phyloP scores from a whole-genome alignment of 345 rosid genomes.

The Gossypium turneri region DNA sequence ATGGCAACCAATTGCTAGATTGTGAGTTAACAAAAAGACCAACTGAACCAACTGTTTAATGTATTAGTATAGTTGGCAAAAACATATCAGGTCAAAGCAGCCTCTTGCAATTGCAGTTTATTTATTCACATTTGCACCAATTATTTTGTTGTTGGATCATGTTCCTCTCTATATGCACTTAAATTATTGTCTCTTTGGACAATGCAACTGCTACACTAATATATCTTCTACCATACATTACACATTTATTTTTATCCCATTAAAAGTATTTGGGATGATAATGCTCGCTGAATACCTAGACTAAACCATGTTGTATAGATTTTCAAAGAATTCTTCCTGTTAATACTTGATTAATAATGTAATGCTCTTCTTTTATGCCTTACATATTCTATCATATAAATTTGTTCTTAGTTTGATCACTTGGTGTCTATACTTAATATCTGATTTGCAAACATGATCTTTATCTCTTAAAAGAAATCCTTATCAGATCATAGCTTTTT shows the following conservation, averaged over 20 bases:
- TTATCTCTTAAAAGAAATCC: not conserved
- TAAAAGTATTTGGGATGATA: not conserved
- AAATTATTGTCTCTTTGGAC: not conserved
- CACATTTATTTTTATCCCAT: not conserved
- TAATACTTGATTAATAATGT: not conserved
- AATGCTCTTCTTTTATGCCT: not conserved
- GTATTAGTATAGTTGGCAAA: not conserved
- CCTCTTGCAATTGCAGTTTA: not conserved
- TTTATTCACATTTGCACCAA: not conserved
- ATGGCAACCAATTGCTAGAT: not conserved
- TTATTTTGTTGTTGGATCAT: not conserved
- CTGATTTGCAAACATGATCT: not conserved
- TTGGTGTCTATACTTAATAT: not conserved
- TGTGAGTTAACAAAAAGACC: not conserved
- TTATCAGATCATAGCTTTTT: not conserved
- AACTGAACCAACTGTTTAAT: not conserved
- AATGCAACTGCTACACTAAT: not conserved
- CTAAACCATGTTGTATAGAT: not conserved
- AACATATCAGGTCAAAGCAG: not conserved
- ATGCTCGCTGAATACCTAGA: not conserved
- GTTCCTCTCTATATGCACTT: not conserved
- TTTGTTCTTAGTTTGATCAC: not conserved
- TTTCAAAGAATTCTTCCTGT: not conserved
- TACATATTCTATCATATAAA: not conserved
- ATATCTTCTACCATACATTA: not conserved